Evolutionary conservation across 345 rosid species (phyloP).

Genomic region (Viola odorata): DNA sequence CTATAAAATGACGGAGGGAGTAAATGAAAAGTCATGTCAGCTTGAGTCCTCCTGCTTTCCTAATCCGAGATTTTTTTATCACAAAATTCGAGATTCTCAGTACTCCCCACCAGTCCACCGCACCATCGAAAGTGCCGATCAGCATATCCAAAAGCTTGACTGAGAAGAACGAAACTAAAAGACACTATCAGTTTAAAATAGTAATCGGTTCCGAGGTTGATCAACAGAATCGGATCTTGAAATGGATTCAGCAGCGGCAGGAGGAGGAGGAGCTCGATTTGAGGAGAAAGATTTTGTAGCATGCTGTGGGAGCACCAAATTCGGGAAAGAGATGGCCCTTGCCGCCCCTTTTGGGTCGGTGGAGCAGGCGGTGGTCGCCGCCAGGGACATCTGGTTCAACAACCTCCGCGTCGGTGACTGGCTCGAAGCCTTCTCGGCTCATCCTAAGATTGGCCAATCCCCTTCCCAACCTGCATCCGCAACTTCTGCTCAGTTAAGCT

Average conservation of each 20-base stretch:
- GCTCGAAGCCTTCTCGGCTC: conserved; percentile 87
- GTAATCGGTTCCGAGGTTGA: too few species aligned
- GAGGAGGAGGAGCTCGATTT: conserved; percentile 21
- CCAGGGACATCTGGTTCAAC: conserved; percentile 81
- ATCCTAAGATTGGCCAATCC: conserved; percentile 77
- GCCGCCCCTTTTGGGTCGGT: conserved; percentile 57
- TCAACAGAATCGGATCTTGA: not conserved
- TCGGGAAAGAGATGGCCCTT: conserved; percentile 53
- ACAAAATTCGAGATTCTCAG: too few species aligned
- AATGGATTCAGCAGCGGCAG: not conserved
- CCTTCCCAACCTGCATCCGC: conserved; percentile 28
- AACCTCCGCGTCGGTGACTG: conserved; percentile 69
- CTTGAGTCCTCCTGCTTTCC: too few species aligned
- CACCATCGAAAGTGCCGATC: too few species aligned
- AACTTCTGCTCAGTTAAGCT: conserved; percentile 45
- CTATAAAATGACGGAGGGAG: too few species aligned
- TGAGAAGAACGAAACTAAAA: too few species aligned
- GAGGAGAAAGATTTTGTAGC: conserved; percentile 57
- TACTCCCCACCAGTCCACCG: too few species aligned
- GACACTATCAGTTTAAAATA: not conserved
- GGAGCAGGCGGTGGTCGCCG: conserved; percentile 43
- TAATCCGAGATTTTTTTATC: too few species aligned
- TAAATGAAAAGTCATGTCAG: too few species aligned
- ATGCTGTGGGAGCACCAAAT: conserved; percentile 80
- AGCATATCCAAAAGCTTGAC: not conserved